Percentiles rank a stretch among this genome's conserved stretches.
phyloP scores from a whole-genome alignment of 2,329 filamentous ascomycete species.

The Ceratocystis colombiana region DNA sequence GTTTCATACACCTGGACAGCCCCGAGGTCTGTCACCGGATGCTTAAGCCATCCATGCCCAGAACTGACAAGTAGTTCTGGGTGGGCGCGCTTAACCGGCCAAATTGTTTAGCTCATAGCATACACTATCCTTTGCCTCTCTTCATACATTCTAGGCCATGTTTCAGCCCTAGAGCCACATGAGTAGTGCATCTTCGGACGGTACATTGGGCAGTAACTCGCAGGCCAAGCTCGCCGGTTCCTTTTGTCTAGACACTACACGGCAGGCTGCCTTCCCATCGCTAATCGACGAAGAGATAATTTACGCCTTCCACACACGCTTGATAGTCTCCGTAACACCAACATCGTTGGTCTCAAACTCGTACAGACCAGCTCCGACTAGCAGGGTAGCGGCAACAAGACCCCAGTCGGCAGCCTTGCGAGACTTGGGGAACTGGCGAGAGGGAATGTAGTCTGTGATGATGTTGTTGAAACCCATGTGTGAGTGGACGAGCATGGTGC shows the following conservation, averaged over 20 bases:
- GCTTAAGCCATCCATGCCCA: background rate
- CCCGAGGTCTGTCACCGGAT: background rate
- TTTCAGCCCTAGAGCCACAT: background rate
- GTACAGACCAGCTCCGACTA: constrained; percentile 81
- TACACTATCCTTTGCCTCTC: background rate
- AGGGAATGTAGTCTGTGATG: constrained; percentile 86
- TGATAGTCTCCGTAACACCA: constrained; percentile 79
- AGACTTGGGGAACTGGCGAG: constrained; percentile 54
- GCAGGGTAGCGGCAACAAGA: constrained; percentile 66
- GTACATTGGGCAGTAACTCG: background rate
- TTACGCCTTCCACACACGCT: constrained; percentile 79
- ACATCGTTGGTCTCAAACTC: constrained; percentile 99
- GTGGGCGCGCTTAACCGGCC: background rate
- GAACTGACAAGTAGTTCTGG: background rate
- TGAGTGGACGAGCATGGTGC: constrained; percentile 76
- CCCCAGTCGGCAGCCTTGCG: constrained; percentile 63
- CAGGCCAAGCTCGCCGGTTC: background rate
- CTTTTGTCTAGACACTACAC: background rate
- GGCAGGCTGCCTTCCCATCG: background rate
- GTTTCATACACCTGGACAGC: background rate
- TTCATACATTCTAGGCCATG: background rate
- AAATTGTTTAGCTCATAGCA: background rate
- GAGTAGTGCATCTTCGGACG: background rate
- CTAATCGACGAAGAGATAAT: background rate
- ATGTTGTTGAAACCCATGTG: constrained; percentile 90